Conservation (phyloP, 225 moss, liverwort and hornwort genomes). For the Straminergon stramineum region DNA sequence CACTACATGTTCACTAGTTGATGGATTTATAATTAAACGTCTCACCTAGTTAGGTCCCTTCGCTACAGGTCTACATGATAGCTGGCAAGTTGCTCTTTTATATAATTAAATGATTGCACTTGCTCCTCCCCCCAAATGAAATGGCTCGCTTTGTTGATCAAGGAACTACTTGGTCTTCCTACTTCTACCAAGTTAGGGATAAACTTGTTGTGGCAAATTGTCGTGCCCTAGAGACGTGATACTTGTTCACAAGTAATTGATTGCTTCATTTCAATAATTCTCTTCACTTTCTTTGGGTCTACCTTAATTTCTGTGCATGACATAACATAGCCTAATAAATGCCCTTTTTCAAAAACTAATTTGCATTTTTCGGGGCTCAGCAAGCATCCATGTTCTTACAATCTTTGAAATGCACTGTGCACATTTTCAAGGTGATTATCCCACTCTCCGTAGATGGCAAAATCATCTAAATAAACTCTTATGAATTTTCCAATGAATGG, state of each 20-base stretch:
- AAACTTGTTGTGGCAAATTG: not conserved
- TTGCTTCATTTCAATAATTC: not conserved
- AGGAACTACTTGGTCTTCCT: fast-evolving
- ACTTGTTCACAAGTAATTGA: fast-evolving
- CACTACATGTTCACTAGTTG: fast-evolving
- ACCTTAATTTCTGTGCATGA: not conserved
- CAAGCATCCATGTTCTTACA: fast-evolving
- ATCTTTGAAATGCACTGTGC: not conserved
- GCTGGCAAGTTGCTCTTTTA: fast-evolving
- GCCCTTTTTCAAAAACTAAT: not conserved
- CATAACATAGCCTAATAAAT: not conserved
- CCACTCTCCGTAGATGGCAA: fast-evolving
- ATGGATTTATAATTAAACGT: not conserved
- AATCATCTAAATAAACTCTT: not conserved
- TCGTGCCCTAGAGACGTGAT: fast-evolving
- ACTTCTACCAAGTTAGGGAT: not conserved
- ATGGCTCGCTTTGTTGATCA: not conserved
- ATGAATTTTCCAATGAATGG: not conserved
- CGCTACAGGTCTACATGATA: fast-evolving
- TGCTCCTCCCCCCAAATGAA: fast-evolving
- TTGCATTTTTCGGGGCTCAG: not conserved
- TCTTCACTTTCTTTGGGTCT: not conserved
- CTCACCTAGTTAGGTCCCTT: fast-evolving
- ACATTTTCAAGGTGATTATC: fast-evolving
- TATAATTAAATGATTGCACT: not conserved